These are phyloP conservation scores for Physaria fendleri DNA, from an alignment of 345 rosid genomes.

Conservation along the genomic window DNA sequence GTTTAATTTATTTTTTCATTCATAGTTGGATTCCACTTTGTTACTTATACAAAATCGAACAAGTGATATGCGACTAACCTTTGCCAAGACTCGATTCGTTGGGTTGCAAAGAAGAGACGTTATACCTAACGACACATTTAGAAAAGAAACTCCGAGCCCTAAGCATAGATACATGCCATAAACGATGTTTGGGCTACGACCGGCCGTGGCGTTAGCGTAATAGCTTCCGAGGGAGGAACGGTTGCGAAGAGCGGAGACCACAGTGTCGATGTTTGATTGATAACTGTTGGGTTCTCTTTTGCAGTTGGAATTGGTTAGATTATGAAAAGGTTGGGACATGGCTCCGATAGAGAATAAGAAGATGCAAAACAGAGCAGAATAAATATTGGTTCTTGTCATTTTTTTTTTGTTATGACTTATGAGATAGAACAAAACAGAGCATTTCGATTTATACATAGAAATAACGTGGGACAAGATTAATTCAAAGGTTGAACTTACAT, in stretches of 20 bases:
- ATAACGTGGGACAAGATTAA: too few species aligned
- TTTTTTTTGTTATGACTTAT: not conserved
- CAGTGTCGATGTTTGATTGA: conserved; percentile 6
- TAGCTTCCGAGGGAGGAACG: conserved; percentile 8
- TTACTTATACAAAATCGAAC: too few species aligned
- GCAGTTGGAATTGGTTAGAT: not conserved
- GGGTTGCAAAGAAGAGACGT: conserved; percentile 8
- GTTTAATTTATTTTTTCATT: too few species aligned
- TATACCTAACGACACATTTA: conserved; percentile 12
- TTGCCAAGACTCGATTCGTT: too few species aligned
- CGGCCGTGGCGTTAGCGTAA: too few species aligned
- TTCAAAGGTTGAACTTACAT: too few species aligned
- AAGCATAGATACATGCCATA: conserved; percentile 31
- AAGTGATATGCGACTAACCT: too few species aligned
- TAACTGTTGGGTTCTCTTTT: not conserved
- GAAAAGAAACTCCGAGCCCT: conserved; percentile 1
- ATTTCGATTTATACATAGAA: not conserved
- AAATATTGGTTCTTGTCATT: not conserved
- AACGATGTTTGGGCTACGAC: conserved; percentile 10
- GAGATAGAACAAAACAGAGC: not conserved
- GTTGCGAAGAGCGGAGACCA: conserved; percentile 9
- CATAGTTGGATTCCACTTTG: too few species aligned
- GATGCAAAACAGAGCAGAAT: not conserved
- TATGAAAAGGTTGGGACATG: not conserved
- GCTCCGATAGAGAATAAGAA: not conserved